A percentile compares a stretch with the other conserved stretches of the same genome.
Evolutionary conservation across 495 filamentous ascomycete genomes (phyloP).

Genomic region (Annulohypoxylon stygium): DNA sequence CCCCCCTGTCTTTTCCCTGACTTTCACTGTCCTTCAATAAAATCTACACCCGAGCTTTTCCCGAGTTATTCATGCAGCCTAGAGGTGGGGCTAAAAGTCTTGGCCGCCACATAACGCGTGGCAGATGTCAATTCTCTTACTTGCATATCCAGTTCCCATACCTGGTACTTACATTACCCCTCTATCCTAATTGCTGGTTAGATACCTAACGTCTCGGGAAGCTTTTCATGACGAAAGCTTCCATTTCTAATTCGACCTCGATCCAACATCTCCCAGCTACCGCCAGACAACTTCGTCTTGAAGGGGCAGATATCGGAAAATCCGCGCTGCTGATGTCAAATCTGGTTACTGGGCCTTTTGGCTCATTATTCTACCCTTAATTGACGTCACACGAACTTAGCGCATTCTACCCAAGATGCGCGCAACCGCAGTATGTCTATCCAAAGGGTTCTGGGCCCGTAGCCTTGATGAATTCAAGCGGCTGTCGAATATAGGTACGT

Average conservation of each 20-base stretch:
- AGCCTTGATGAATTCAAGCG: slow-evolving; percentile 63
- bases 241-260: slow-evolving; percentile 8
- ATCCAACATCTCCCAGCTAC: not conserved
- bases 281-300: slow-evolving; percentile 10
- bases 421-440: slow-evolving; percentile 54
- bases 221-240: slow-evolving; percentile 41
- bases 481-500: slow-evolving; percentile 59
- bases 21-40: not conserved
- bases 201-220: slow-evolving; percentile 11
- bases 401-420: slow-evolving; percentile 54
- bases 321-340: slow-evolving; percentile 45
- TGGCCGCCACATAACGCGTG: slow-evolving; percentile 46
- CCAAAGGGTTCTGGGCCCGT: slow-evolving; percentile 60
- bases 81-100: slow-evolving; percentile 8
- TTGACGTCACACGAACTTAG: slow-evolving; percentile 32
- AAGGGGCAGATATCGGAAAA: not conserved
- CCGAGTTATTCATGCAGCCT: not conserved
- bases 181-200: slow-evolving; percentile 7
- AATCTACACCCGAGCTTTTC: slow-evolving; percentile 1
- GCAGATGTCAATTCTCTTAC: slow-evolving; percentile 15
- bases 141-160: slow-evolving; percentile 5
- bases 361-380: slow-evolving; percentile 39
- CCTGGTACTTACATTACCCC: not conserved
- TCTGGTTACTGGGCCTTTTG: slow-evolving; percentile 49
- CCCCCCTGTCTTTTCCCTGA: not conserved